Percentiles rank a stretch among this genome's conserved stretches.
Conservation (phyloP, 1,139 yeast species). For the Saccharomyces hybrid region DNA sequence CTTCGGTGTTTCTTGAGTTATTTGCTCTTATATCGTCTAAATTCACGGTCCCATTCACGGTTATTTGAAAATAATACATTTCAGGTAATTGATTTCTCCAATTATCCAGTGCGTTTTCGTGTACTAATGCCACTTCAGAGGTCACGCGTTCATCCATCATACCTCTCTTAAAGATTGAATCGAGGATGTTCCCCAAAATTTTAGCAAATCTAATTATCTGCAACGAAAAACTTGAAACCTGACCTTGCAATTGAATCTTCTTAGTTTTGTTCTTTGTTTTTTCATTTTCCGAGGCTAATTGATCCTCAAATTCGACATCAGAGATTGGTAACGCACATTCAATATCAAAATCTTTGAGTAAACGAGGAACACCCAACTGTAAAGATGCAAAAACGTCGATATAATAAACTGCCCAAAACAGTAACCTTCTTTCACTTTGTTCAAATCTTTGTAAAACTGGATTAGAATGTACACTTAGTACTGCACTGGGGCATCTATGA, state of each 20-base stretch:
- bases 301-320: constrained; percentile 45
- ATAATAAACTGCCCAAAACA: constrained; percentile 79
- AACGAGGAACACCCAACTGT: constrained; percentile 73
- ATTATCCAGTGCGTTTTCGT: constrained; percentile 64
- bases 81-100: constrained; percentile 72
- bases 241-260: constrained; percentile 47
- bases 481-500: constrained; percentile 84
- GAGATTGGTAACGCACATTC: constrained; percentile 80
- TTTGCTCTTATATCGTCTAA: constrained; percentile 17
- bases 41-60: constrained; percentile 46
- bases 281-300: constrained; percentile 25
- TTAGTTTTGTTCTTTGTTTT: background rate
- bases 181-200: constrained; percentile 66
- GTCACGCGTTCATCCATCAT: constrained; percentile 38
- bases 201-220: constrained; percentile 63
- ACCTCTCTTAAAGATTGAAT: constrained; percentile 50
- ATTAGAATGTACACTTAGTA: constrained; percentile 47
- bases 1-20: background rate
- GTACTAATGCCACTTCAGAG: constrained; percentile 35
- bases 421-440: constrained; percentile 73
- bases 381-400: constrained; percentile 71
- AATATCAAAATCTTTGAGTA: constrained; percentile 70
- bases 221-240: constrained; percentile 55
- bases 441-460: constrained; percentile 52
- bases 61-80: constrained; percentile 57